Evolutionary conservation across 495 filamentous ascomycete genomes (phyloP).

Genomic region (Aspergillus sclerotiicarbonarius): DNA sequence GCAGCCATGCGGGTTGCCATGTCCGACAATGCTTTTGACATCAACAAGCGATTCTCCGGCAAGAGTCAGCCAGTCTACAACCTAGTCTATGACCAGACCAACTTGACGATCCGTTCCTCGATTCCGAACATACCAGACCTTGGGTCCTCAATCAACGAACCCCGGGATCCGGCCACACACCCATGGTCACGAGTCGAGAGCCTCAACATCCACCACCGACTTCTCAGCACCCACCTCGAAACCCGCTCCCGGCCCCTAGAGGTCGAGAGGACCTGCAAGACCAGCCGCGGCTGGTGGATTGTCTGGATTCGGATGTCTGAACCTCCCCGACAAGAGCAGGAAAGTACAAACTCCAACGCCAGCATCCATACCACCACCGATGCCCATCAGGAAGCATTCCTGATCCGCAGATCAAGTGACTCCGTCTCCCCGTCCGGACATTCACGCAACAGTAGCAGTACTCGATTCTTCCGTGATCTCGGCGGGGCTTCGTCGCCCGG

Average conservation of each 20-base stretch:
- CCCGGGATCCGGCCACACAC: conserved; percentile 16
- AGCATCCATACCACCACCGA: conserved; percentile 21
- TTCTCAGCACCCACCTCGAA: conserved; percentile 69
- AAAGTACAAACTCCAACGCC: conserved; percentile 5
- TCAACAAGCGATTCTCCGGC: conserved; percentile 26
- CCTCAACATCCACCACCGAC: conserved; percentile 84
- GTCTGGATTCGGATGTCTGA: conserved; percentile 79
- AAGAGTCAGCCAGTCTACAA: conserved; percentile 65
- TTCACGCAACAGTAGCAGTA: conserved; percentile 38
- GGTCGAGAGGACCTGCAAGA: conserved; percentile 87
- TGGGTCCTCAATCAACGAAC: conserved; percentile 10
- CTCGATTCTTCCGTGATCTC: conserved; percentile 49
- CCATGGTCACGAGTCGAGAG: conserved; percentile 80
- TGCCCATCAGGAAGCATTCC: conserved; percentile 66
- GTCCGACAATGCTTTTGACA: conserved; percentile 25
- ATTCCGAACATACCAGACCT: conserved; percentile 88
- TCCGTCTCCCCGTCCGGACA: conserved; percentile 34
- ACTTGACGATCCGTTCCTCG: conserved; percentile 74
- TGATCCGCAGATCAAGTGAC: conserved; percentile 78
- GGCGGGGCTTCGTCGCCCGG: conserved; percentile 38
- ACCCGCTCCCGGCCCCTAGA: conserved; percentile 60
- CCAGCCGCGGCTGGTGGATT: conserved; percentile 91
- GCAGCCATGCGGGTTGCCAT: conserved; percentile 48
- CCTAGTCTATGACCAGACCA: conserved; percentile 78
- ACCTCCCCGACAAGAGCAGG: conserved; percentile 3